Conservation (phyloP, 2,329 filamentous ascomycete genomes). For the Ilyonectria robusta region DNA sequence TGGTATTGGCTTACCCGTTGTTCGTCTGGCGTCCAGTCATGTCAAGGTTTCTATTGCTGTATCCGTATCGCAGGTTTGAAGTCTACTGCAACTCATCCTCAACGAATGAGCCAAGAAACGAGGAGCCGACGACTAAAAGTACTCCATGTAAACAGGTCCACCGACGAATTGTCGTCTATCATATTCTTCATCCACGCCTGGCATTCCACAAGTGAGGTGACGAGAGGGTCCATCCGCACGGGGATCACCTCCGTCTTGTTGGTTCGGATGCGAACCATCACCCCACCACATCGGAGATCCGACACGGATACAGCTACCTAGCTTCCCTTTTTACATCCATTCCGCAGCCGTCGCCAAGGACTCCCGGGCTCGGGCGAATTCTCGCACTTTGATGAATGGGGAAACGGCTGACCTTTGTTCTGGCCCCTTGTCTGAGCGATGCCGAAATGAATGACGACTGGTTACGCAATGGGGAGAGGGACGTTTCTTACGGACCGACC, state of each 20-base stretch:
- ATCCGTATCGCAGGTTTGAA: not conserved
- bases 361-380: not conserved
- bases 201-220: not conserved
- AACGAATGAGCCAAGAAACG: not conserved
- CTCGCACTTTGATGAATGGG: not conserved
- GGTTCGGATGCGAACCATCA: slow-evolving; percentile 2
- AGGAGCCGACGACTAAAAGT: not conserved
- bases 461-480: not conserved
- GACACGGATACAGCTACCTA: not conserved
- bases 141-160: not conserved
- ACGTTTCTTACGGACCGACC: not conserved
- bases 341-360: not conserved
- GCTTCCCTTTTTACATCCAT: not conserved
- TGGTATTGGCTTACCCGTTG: not conserved
- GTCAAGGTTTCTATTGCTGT: not conserved
- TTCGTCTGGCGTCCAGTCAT: too few relatives aligned
- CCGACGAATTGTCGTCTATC: not conserved
- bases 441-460: slow-evolving; percentile 1
- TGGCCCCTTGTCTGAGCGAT: not conserved
- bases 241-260: not conserved
- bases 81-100: not conserved
- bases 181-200: not conserved
- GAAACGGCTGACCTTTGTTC: not conserved
- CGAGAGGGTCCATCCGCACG: not conserved
- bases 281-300: slow-evolving; percentile 8